These are phyloP conservation scores for Xylaria grammica DNA, from an alignment of 495 filamentous ascomycete genomes.

Conservation along the genomic window DNA sequence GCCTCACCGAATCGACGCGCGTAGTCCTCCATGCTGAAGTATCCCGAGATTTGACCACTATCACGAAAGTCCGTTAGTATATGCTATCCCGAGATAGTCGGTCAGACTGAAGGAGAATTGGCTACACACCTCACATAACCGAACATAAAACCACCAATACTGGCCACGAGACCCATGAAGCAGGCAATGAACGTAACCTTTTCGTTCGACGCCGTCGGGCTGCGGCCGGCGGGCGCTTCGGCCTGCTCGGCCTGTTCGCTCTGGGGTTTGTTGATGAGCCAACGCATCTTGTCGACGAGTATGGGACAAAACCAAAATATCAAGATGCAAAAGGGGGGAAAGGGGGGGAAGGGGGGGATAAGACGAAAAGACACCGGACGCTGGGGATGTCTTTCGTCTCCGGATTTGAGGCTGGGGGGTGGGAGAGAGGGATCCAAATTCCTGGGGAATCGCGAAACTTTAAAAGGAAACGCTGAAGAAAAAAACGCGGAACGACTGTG, in stretches of 20 bases:
- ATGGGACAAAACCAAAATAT: neutral
- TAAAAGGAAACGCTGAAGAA: constrained; percentile 1
- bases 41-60: constrained; percentile 56
- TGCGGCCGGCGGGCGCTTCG: neutral
- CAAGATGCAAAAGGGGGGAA: too few relatives aligned
- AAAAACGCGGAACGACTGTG: neutral
- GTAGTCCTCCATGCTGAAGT: constrained; percentile 66
- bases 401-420: neutral
- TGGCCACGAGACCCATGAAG: constrained; percentile 52
- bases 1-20: constrained; percentile 51
- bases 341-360: too few relatives aligned
- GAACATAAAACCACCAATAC: constrained; percentile 83
- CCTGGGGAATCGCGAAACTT: constrained; percentile 3
- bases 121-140: constrained; percentile 68
- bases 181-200: constrained; percentile 44
- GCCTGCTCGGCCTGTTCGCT: constrained; percentile 4
- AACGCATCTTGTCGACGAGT: constrained; percentile 2
- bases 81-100: neutral
- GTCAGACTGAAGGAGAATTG: constrained; percentile 31
- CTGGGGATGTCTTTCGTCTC: neutral
- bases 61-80: neutral
- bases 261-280: constrained; percentile 3
- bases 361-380: neutral
- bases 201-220: constrained; percentile 1
- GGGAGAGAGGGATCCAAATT: neutral